These are phyloP conservation scores for Phytophthora megakarya DNA, from an alignment of 352 stramenopile genomes.

Conservation along the genomic window DNA sequence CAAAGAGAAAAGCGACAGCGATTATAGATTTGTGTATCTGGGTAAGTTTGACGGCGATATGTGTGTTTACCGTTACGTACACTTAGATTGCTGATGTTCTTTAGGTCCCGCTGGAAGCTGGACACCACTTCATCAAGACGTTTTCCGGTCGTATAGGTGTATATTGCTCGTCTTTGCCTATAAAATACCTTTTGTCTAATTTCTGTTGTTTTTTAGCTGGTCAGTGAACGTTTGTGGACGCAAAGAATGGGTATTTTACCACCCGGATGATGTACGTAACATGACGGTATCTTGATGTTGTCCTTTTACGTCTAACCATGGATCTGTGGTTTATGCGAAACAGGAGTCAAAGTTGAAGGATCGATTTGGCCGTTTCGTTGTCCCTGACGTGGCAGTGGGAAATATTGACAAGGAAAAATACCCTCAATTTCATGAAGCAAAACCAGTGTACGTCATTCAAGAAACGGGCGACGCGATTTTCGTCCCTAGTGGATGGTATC, in stretches of 20 bases:
- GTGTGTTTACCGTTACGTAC: not conserved
- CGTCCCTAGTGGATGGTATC: constrained; percentile 96
- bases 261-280: constrained; percentile 70
- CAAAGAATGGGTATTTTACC: constrained; percentile 94
- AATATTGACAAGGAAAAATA: constrained; percentile 60
- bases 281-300: not conserved
- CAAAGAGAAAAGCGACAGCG: constrained; percentile 64
- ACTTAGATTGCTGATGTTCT: not conserved
- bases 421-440: constrained; percentile 54
- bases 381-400: constrained; percentile 55
- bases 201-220: constrained; percentile 72
- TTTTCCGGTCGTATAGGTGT: constrained; percentile 95
- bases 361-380: constrained; percentile 55
- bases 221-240: constrained; percentile 95
- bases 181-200: not conserved
- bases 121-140: constrained; percentile 96
- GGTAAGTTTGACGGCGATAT: constrained; percentile 39
- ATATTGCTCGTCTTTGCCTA: not conserved
- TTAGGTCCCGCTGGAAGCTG: constrained; percentile 85
- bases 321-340: not conserved
- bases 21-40: constrained; percentile 98
- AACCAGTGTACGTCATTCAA: constrained; percentile 57
- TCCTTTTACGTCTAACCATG: not conserved
- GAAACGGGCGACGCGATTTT: constrained; percentile 91
- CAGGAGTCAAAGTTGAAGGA: constrained; percentile 84